These are phyloP conservation scores for Xylaria multiplex DNA, from an alignment of 2,329 filamentous ascomycete species.

Conservation along the genomic window DNA sequence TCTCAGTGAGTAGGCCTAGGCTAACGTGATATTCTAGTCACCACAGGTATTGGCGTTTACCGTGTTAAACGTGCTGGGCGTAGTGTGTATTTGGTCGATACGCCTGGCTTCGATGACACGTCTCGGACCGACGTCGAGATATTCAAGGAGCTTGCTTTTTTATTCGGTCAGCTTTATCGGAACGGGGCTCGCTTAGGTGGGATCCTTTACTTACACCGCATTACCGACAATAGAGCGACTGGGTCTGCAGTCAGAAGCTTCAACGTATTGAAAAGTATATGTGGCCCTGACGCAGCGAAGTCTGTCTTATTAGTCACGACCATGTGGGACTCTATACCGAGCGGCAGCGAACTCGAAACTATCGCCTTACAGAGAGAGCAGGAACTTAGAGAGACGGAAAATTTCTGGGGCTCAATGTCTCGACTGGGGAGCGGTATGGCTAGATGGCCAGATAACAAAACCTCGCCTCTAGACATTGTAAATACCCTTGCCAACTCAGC, in stretches of 20 bases:
- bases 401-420: too few relatives aligned
- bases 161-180: neutral
- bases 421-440: too few relatives aligned
- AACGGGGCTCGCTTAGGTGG: neutral
- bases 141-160: neutral
- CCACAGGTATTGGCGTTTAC: too few relatives aligned
- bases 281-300: neutral
- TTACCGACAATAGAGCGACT: neutral
- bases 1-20: too few relatives aligned
- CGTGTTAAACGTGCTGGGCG: too few relatives aligned
- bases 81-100: neutral
- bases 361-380: too few relatives aligned
- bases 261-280: neutral
- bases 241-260: constrained; percentile 3
- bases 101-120: constrained; percentile 10
- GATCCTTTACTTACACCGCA: constrained; percentile 5
- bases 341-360: too few relatives aligned
- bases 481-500: too few relatives aligned
- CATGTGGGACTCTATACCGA: neutral
- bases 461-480: too few relatives aligned
- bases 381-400: too few relatives aligned
- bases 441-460: too few relatives aligned
- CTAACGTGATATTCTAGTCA: neutral
- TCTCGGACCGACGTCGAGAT: neutral
- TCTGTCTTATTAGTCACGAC: neutral